Evolutionary conservation across 2,329 filamentous ascomycete genomes (phyloP).

Genomic region (Paraphaeosphaeria sporulosa): DNA sequence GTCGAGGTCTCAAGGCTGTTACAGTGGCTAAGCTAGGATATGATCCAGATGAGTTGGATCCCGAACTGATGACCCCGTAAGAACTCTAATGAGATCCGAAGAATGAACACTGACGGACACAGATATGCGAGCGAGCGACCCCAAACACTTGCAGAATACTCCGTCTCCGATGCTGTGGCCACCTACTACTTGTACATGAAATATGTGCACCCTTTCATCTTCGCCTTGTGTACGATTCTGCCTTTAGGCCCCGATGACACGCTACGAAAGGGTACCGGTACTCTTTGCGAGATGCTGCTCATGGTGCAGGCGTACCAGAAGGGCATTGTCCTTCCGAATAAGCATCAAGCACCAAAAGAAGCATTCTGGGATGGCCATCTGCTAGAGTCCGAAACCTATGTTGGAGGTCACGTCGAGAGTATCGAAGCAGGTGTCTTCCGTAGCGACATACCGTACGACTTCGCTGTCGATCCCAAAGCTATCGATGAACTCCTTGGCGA

Average conservation of each 20-base stretch:
- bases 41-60: constrained; percentile 96
- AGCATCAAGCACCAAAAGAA: constrained; percentile 89
- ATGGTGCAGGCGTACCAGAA: constrained; percentile 98
- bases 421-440: constrained; percentile 98
- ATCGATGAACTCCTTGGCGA: constrained; percentile 89
- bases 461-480: constrained; percentile 85
- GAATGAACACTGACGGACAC: constrained; percentile 12
- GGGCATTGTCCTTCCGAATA: constrained; percentile 92
- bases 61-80: constrained; percentile 89
- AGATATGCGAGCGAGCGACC: constrained; percentile 85
- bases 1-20: constrained; percentile 94
- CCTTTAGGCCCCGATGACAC: constrained; percentile 93
- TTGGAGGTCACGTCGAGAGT: constrained; percentile 98
- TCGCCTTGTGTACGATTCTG: constrained; percentile 96
- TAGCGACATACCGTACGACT: constrained; percentile 93
- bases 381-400: constrained; percentile 96
- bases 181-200: constrained; percentile 99
- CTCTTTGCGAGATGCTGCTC: constrained; percentile 98
- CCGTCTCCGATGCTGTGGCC: constrained; percentile 96
- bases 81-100: not conserved
- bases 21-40: constrained; percentile 98
- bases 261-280: constrained; percentile 93
- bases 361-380: constrained; percentile 97
- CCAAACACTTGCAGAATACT: constrained; percentile 95
- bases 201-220: constrained; percentile 99